A percentile compares a stretch with the other conserved stretches of the same genome.
Conservation (phyloP, 75 land plant genomes). For the Pinus taeda region DNA sequence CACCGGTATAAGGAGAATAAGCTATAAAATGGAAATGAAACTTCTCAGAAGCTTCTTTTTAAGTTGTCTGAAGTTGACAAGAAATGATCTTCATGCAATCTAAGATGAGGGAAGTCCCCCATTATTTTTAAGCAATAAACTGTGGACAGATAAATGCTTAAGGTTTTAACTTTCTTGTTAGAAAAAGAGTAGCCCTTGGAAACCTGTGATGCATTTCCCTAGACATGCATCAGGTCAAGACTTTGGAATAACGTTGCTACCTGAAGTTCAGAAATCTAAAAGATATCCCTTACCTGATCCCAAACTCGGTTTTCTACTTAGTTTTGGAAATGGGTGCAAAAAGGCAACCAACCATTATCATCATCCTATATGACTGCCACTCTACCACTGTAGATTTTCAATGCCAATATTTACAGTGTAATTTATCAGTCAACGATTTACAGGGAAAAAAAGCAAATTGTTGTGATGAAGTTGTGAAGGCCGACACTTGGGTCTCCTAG, state of each 20-base stretch:
- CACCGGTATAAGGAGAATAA: too few species aligned
- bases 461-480: neutral
- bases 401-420: neutral
- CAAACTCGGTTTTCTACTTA: too few species aligned
- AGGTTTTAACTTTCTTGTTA: neutral
- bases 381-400: neutral
- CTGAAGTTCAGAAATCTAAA: neutral
- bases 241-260: neutral
- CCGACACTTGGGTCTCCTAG: neutral
- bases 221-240: neutral
- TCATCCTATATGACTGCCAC: neutral
- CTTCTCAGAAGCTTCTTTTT: too few species aligned
- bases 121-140: too few species aligned
- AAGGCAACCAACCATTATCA: neutral
- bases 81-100: too few species aligned
- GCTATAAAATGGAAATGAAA: too few species aligned
- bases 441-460: neutral
- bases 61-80: too few species aligned
- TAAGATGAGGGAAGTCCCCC: too few species aligned
- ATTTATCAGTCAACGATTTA: neutral
- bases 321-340: too few species aligned
- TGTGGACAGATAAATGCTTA: too few species aligned
- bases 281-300: neutral
- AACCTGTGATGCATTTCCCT: neutral
- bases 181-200: neutral